phyloP scores from a whole-genome alignment of 2,329 filamentous ascomycete species.

The Byssoonygena ceratinophila region DNA sequence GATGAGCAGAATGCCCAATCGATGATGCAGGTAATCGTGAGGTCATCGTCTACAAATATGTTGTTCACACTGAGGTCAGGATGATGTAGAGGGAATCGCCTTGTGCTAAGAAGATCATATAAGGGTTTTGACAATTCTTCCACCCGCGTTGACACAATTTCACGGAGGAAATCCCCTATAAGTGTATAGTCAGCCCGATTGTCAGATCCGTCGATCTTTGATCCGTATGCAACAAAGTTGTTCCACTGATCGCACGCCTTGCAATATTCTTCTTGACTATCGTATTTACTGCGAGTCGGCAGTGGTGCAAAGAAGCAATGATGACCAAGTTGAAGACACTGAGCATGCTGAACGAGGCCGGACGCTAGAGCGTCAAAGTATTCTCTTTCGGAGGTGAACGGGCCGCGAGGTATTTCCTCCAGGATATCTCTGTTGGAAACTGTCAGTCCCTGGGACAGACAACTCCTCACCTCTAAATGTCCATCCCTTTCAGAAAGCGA shows the following conservation, averaged over 20 bases:
- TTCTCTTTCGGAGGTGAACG: conserved; percentile 18
- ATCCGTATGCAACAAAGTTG: conserved; percentile 20
- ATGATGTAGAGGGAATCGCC: conserved; percentile 20
- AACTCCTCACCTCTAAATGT: conserved; percentile 17
- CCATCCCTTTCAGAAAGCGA: conserved; percentile 24
- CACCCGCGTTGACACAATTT: not conserved
- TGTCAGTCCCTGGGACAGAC: conserved; percentile 20
- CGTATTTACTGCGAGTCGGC: conserved; percentile 9
- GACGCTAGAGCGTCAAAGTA: conserved; percentile 20
- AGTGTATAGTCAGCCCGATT: conserved; percentile 24
- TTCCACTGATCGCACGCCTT: conserved; percentile 19
- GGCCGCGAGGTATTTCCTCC: conserved; percentile 17
- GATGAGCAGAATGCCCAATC: conserved; percentile 23
- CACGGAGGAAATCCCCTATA: conserved; percentile 15
- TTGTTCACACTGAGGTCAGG: conserved; percentile 36
- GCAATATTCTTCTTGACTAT: conserved; percentile 7
- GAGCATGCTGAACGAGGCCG: conserved; percentile 13
- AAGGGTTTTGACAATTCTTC: not conserved
- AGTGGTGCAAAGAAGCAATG: conserved; percentile 15
- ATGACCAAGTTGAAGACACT: conserved; percentile 14
- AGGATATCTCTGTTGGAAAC: conserved; percentile 16
- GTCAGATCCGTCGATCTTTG: conserved; percentile 18
- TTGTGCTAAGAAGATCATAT: not conserved
- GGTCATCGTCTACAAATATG: conserved; percentile 27
- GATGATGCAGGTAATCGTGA: conserved; percentile 26